A percentile compares a stretch with the other conserved stretches of the same genome.
These are phyloP conservation scores for Suillus sp. DNA, from an alignment of 768 basidiomycete species.

Conservation along the genomic window DNA sequence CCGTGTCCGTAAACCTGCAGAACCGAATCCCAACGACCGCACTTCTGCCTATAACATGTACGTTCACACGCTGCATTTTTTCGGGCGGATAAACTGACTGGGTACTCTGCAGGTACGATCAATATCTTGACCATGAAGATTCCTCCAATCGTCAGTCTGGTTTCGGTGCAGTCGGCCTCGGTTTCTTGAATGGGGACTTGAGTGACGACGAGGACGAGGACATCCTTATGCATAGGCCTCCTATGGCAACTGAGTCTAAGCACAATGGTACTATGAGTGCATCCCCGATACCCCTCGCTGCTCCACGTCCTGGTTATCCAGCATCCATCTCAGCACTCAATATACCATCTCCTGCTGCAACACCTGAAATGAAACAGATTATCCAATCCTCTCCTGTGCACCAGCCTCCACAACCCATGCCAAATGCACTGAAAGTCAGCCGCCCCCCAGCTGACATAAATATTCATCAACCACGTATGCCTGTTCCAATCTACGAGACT, in stretches of 20 bases:
- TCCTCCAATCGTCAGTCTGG: conserved; percentile 51
- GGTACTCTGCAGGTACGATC: conserved; percentile 56
- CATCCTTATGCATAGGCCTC: conserved; percentile 4
- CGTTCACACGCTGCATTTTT: conserved; percentile 30
- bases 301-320: conserved; percentile 75
- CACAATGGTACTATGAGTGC: conserved; percentile 19
- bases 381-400: conserved; percentile 24
- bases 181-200: conserved; percentile 45
- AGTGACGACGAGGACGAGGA: conserved; percentile 43
- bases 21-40: conserved; percentile 54
- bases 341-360: conserved; percentile 49
- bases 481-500: conserved; percentile 36
- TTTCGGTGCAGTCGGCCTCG: conserved; percentile 53
- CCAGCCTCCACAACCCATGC: conserved; percentile 16
- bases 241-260: conserved; percentile 23
- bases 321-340: conserved; percentile 69
- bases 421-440: conserved; percentile 20
- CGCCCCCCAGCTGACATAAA: conserved; percentile 21
- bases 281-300: conserved; percentile 51
- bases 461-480: conserved; percentile 26
- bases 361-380: conserved; percentile 36
- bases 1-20: conserved; percentile 44
- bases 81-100: conserved; percentile 1
- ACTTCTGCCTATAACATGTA: conserved; percentile 72
- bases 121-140: conserved; percentile 46